Conservation (phyloP, 257 asterid species). For the Penstemon newberryi region DNA sequence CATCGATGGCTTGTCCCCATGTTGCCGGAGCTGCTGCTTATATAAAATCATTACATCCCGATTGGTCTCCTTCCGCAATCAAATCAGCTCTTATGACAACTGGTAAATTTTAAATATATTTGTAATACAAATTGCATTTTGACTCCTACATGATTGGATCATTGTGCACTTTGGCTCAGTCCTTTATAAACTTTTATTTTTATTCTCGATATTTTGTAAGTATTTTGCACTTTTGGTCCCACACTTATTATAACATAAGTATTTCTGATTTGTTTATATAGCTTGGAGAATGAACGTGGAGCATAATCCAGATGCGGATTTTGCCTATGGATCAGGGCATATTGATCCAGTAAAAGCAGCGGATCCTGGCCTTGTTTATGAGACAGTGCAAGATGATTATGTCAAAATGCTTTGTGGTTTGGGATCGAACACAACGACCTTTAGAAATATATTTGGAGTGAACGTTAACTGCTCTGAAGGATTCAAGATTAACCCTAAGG, state of each 20-base stretch:
- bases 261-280: background rate
- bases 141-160: too few relatives aligned
- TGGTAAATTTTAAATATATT: background rate
- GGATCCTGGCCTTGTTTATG: conserved; percentile 19
- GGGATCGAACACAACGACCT: background rate
- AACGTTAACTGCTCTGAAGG: background rate
- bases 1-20: conserved; percentile 26
- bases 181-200: too few relatives aligned
- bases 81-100: conserved; percentile 31
- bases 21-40: conserved; percentile 29
- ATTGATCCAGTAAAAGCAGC: conserved; percentile 24
- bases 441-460: conserved; percentile 5
- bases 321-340: conserved; percentile 24
- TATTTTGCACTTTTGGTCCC: too few relatives aligned
- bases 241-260: too few relatives aligned
- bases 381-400: conserved; percentile 1
- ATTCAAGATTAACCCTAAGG: background rate
- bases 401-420: conserved; percentile 16
- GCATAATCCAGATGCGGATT: conserved; percentile 7
- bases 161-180: too few relatives aligned
- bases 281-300: conserved; percentile 19
- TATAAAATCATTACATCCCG: conserved; percentile 20
- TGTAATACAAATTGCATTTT: too few relatives aligned
- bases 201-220: too few relatives aligned
- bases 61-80: conserved; percentile 25